Conservation (phyloP, 345 rosid genomes). For the Brassica cretica region DNA sequence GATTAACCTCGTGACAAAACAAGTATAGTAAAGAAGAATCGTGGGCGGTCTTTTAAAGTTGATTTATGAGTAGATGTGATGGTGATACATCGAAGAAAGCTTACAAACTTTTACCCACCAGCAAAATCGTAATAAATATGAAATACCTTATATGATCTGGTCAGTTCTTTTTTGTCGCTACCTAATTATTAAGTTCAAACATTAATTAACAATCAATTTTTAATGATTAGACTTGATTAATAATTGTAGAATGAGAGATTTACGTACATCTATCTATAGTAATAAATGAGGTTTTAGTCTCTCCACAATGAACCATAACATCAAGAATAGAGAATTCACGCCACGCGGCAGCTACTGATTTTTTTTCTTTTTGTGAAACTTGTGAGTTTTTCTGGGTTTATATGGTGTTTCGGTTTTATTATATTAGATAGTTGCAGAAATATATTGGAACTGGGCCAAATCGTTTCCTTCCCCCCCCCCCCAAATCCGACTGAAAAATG, state of each 20-base stretch:
- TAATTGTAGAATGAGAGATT: background rate
- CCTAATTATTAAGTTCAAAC: slow-evolving; percentile 12
- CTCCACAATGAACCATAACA: too few relatives aligned
- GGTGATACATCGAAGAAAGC: background rate
- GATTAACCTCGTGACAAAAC: background rate
- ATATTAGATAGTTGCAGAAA: too few relatives aligned
- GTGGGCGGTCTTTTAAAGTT: background rate
- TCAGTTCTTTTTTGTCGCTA: background rate
- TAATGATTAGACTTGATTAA: slow-evolving; percentile 7
- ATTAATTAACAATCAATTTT: background rate
- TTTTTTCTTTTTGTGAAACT: too few relatives aligned
- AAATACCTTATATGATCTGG: background rate
- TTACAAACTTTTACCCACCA: background rate
- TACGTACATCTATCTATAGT: background rate
- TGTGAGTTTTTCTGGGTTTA: too few relatives aligned
- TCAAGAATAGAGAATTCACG: too few relatives aligned
- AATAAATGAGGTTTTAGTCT: too few relatives aligned
- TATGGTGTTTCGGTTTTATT: too few relatives aligned
- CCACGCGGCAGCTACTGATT: too few relatives aligned
- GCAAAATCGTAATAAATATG: background rate
- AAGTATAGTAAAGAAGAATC: background rate
- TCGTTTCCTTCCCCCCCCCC: too few relatives aligned
- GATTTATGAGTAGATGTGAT: background rate
- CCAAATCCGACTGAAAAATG: too few relatives aligned
- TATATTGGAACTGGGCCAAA: too few relatives aligned